Base-by-base conservation (phyloP, 345 rosid species). In the Linum lewisii region DNA sequence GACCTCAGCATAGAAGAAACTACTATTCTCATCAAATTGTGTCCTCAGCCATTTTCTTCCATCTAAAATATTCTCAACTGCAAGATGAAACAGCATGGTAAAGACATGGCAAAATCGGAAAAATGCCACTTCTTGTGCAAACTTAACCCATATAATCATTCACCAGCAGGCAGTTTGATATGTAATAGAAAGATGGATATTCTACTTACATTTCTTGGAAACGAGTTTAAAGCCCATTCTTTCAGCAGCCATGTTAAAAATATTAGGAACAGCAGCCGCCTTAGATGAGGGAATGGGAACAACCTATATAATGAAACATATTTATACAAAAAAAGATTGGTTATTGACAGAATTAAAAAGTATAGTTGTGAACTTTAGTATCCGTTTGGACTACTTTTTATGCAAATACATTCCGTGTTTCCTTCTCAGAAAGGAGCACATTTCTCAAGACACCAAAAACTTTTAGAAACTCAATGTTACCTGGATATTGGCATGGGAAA, bases 401-500 rank as follows among this genome's bases (percentile, higher is more conserved):
- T 19, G n/a, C 37, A 61, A 32, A 25, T 6, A 68, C 53, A 56
- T 16, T 55, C 32, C 32, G 63, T 26, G 32, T 26, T 2, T 6
- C 32, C 32, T 26, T 26, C 32, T 26, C 32, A 26, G 2, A 26
- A 26, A 2, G 32, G 6, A 26, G 32, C 32, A 26, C 32, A 2
- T 52, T 20, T 6, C 7, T 5, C 6, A 4, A 52, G 55, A 0
- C 21, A 18, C 22, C 10, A n/a, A 6, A 23, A 52, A 8, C 3
- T 8, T 51, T 7, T 18, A 23, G 19, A 20, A 23, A 52, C 8
- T 23, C 24, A 52, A 23, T 16, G 65, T 77, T 72, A 86, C 93
- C 93, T 88, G 98, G 63, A 92, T 81, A 76, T 92, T 92, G 67
- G 95, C 96, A 80, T 83, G 96, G 68, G 84, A 81, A 54, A 79